Conservation (phyloP, 2,329 filamentous ascomycete genomes). For the Lecanicillium sp. region DNA sequence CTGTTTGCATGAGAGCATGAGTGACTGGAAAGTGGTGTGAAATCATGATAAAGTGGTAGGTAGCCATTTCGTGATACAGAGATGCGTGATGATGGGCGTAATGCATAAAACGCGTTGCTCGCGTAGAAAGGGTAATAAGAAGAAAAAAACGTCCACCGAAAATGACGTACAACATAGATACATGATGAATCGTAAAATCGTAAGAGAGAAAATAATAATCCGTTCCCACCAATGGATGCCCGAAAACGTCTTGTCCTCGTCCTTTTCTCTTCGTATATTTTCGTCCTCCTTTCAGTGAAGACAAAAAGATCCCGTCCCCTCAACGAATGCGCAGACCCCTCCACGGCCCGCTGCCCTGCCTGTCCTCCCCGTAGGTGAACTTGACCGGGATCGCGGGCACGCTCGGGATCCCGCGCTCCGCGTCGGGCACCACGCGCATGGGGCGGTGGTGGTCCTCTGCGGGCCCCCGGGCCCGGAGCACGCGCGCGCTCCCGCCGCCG, state of each 20-base stretch:
- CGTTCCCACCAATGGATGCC: background rate
- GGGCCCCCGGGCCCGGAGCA: slow-evolving; percentile 22
- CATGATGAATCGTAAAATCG: too few relatives aligned
- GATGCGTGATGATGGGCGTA: too few relatives aligned
- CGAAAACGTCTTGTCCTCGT: background rate
- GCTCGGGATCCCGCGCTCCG: slow-evolving; percentile 40
- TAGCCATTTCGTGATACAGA: too few relatives aligned
- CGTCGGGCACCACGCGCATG: slow-evolving; percentile 38
- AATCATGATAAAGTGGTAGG: too few relatives aligned
- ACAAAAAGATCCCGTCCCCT: background rate
- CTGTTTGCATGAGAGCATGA: background rate
- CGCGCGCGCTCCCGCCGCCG: slow-evolving; percentile 18
- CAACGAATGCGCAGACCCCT: slow-evolving; percentile 19
- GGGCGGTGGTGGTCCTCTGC: slow-evolving; percentile 18
- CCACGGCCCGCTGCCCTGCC: slow-evolving; percentile 29
- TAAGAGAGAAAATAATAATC: too few relatives aligned
- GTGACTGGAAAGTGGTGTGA: too few relatives aligned
- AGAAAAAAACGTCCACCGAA: too few relatives aligned
- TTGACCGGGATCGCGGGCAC: slow-evolving; percentile 40
- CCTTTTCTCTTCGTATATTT: background rate
- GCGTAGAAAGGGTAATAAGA: too few relatives aligned
- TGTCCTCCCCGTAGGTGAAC: slow-evolving; percentile 31
- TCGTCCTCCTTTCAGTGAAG: too few relatives aligned
- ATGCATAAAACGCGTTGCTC: too few relatives aligned
- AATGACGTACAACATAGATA: too few relatives aligned